Percentiles rank a stretch among this genome's conserved stretches.
Evolutionary conservation across 2,329 filamentous ascomycete genomes (phyloP).

Genomic region (Ramularia collo-cygni): DNA sequence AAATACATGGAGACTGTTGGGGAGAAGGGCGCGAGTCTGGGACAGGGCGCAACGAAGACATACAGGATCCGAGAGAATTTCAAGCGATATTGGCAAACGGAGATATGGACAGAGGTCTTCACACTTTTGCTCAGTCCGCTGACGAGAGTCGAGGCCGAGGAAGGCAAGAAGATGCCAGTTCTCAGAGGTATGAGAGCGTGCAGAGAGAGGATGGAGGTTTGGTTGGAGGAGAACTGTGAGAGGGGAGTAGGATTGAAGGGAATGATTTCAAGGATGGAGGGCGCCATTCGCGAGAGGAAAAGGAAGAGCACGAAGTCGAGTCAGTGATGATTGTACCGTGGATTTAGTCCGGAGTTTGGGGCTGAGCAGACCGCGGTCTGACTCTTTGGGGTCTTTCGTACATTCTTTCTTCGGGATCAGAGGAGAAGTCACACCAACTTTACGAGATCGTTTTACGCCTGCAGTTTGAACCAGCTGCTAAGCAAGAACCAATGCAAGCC

Average conservation of each 20-base stretch:
- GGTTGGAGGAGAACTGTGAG: conserved; percentile 76
- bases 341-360: conserved; percentile 3
- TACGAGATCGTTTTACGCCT: too few species aligned
- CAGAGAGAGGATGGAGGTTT: conserved; percentile 74
- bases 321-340: conserved; percentile 2
- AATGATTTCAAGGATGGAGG: conserved; percentile 58
- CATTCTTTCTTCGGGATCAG: too few species aligned
- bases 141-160: conserved; percentile 58
- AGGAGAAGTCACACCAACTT: too few species aligned
- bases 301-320: conserved; percentile 21
- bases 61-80: conserved; percentile 77
- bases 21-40: conserved; percentile 38
- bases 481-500: too few species aligned
- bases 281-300: conserved; percentile 50
- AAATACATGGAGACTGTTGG: conserved; percentile 80
- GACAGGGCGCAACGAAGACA: conserved; percentile 53
- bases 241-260: conserved; percentile 58
- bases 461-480: too few species aligned
- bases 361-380: background rate
- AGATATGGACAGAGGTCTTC: conserved; percentile 80
- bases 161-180: conserved; percentile 63
- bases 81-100: conserved; percentile 95
- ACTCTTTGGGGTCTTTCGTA: background rate
- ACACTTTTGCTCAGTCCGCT: conserved; percentile 79
- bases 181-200: conserved; percentile 60